A percentile compares a stretch with the other conserved stretches of the same genome.
phyloP scores from a whole-genome alignment of 2,329 filamentous ascomycete genomes.

The Acarospora socialis region DNA sequence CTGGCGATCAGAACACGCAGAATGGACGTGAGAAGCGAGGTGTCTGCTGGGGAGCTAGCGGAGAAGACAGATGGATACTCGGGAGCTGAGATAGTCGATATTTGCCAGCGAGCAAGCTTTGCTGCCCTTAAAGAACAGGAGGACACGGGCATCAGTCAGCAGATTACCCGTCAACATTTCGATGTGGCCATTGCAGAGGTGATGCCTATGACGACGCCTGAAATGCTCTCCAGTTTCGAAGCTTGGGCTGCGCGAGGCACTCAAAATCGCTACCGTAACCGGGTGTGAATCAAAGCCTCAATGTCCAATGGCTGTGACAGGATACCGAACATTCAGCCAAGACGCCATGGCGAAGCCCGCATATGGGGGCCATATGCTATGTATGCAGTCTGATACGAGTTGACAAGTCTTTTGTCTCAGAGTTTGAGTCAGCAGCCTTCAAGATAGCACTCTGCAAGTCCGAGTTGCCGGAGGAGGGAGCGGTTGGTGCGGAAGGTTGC shows the following conservation, averaged over 20 bases:
- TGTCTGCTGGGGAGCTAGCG: constrained; percentile 53
- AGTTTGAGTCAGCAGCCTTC: no score
- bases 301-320: no score
- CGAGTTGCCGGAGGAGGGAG: no score
- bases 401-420: no score
- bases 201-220: constrained; percentile 44
- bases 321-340: no score
- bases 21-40: constrained; percentile 45
- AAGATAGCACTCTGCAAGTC: no score
- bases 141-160: constrained; percentile 24
- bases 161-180: constrained; percentile 30
- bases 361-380: no score
- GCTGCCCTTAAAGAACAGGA: constrained; percentile 38
- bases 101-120: constrained; percentile 39
- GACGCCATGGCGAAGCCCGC: no score
- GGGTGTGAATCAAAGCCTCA: no score
- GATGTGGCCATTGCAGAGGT: constrained; percentile 30
- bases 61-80: constrained; percentile 59
- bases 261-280: no score
- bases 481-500: no score
- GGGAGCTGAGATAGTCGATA: constrained; percentile 63
- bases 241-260: constrained; percentile 40
- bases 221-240: constrained; percentile 45
- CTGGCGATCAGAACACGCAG: constrained; percentile 52
- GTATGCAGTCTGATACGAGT: no score